These are phyloP conservation scores for Cryptosporidium sp. DNA, from an alignment of 169 alveolate genomes.

Conservation along the genomic window DNA sequence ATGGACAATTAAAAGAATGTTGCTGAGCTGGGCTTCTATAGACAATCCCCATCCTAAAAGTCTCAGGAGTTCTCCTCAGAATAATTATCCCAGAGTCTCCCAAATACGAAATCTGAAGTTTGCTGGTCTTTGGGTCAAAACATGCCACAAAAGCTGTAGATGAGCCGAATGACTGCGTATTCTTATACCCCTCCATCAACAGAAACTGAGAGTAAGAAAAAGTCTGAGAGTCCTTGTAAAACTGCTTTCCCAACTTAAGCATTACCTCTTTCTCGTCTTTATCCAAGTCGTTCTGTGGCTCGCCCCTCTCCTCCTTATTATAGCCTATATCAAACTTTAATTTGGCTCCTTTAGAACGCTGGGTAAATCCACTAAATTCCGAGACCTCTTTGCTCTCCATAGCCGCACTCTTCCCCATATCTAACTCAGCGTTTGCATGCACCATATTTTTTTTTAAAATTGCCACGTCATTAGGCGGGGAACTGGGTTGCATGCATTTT, in stretches of 20 bases:
- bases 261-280: neutral
- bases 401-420: neutral
- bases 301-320: neutral
- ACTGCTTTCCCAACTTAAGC: neutral
- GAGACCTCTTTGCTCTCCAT: neutral
- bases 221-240: neutral
- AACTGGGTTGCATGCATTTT: constrained; percentile 1
- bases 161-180: constrained; percentile 72
- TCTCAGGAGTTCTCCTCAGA: constrained; percentile 77
- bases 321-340: neutral
- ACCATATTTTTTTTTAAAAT: constrained; percentile 1
- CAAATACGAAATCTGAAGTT: constrained; percentile 76
- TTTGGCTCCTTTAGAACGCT: constrained; percentile 1
- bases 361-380: neutral
- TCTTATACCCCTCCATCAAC: constrained; percentile 73
- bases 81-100: constrained; percentile 81
- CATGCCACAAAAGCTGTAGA: constrained; percentile 80
- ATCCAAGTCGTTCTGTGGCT: neutral
- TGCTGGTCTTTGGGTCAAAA: constrained; percentile 55
- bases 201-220: constrained; percentile 21
- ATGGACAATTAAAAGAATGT: constrained; percentile 87
- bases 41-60: constrained; percentile 77
- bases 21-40: constrained; percentile 83
- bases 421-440: constrained; percentile 6
- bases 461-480: constrained; percentile 46